Evolutionary conservation across 768 basidiomycete species (phyloP).

Genomic region (Rhizopogon rudus): DNA sequence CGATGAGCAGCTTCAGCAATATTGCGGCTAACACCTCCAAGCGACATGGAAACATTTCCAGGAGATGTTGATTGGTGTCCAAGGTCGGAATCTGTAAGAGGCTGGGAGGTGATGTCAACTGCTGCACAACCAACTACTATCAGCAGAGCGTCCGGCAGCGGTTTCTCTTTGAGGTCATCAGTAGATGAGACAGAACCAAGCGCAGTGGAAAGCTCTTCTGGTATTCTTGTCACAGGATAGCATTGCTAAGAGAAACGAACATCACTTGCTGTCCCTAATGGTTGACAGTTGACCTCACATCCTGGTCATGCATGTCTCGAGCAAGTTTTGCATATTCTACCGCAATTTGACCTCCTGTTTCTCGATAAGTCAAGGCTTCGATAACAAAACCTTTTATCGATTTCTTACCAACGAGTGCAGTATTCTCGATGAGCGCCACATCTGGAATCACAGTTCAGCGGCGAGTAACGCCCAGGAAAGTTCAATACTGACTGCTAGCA

Average conservation of each 20-base stretch:
- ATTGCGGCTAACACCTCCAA: conserved; percentile 95
- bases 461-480: background rate
- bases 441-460: conserved; percentile 39
- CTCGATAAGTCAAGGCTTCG: background rate
- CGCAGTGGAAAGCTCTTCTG: background rate
- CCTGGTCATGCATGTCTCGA: conserved; percentile 13
- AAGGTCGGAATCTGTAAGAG: conserved; percentile 26
- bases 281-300: conserved; percentile 9
- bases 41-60: conserved; percentile 63
- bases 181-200: background rate
- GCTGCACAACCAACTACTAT: conserved; percentile 85
- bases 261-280: background rate
- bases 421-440: conserved; percentile 86
- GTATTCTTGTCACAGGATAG: conserved; percentile 1
- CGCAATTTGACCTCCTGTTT: conserved; percentile 72
- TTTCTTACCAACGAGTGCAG: conserved; percentile 71
- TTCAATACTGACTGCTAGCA: conserved; percentile 50
- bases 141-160: conserved; percentile 30
- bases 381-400: background rate
- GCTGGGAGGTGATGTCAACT: conserved; percentile 75
- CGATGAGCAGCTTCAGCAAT: conserved; percentile 88
- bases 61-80: conserved; percentile 72
- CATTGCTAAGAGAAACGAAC: conserved; percentile 1
- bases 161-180: background rate
- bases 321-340: conserved; percentile 60